phyloP scores from a whole-genome alignment of 2,329 filamentous ascomycete genomes.

The Colletotrichum graminicola region DNA sequence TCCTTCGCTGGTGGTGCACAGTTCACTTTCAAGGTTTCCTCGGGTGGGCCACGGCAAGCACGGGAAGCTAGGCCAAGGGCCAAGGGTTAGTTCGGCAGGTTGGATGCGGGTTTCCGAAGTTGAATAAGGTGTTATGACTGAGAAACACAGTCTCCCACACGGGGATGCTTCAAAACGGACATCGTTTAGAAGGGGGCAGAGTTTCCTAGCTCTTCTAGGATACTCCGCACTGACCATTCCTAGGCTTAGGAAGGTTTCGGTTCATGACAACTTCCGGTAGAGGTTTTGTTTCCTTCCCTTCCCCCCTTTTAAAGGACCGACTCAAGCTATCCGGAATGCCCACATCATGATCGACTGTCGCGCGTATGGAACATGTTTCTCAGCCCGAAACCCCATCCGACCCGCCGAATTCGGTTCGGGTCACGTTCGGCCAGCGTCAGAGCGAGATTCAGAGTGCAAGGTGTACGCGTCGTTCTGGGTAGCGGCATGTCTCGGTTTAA shows the following conservation, averaged over 20 bases:
- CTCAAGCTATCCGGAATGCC: not conserved
- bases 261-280: not conserved
- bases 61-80: conserved; percentile 16
- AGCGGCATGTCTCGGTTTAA: conserved; percentile 32
- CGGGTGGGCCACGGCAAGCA: conserved; percentile 20
- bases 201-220: conserved; percentile 3
- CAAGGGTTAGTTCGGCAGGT: conserved; percentile 9
- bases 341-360: not conserved
- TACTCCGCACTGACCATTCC: not conserved
- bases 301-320: not conserved
- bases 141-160: not conserved
- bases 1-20: not conserved
- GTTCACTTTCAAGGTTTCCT: not conserved
- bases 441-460: not conserved
- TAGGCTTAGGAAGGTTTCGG: not conserved
- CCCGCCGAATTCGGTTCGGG: conserved; percentile 20
- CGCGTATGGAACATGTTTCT: conserved; percentile 14
- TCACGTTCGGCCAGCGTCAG: not conserved
- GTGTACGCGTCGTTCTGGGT: conserved; percentile 21
- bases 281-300: not conserved
- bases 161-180: conserved; percentile 10
- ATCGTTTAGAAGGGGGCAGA: conserved; percentile 4
- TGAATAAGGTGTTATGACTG: conserved; percentile 18
- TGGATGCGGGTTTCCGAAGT: not conserved
- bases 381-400: conserved; percentile 20